These are phyloP conservation scores for Pseudopediastrum boryanum DNA, from an alignment of 139 green algal genomes.

Conservation along the genomic window DNA sequence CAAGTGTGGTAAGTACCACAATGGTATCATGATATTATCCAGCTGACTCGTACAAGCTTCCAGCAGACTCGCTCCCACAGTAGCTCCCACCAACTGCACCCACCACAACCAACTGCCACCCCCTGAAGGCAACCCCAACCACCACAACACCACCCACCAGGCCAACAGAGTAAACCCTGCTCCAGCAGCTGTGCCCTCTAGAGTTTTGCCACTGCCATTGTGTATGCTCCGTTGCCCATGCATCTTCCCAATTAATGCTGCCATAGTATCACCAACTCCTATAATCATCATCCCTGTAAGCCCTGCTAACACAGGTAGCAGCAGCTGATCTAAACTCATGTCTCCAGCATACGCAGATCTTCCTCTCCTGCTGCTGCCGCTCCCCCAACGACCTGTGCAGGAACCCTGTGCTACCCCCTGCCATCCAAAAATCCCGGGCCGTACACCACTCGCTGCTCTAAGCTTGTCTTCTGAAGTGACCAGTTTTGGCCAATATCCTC, in stretches of 20 bases:
- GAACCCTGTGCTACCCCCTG: neutral
- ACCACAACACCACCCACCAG: conserved; percentile 49
- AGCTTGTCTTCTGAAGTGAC: neutral
- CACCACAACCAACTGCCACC: conserved; percentile 14
- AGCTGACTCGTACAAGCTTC: conserved; percentile 81
- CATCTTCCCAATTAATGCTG: conserved; percentile 57
- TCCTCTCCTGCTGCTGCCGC: neutral
- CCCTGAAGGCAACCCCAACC: conserved; percentile 21
- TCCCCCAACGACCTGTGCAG: neutral
- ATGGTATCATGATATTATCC: conserved; percentile 82
- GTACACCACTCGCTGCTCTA: neutral
- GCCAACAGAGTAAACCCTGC: conserved; percentile 47
- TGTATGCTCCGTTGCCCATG: conserved; percentile 45
- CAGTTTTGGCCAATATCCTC: neutral
- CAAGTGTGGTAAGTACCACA: conserved; percentile 57
- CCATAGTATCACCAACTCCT: conserved; percentile 65
- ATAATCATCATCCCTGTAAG: conserved; percentile 70
- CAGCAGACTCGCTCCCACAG: conserved; percentile 61
- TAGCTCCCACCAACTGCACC: conserved; percentile 44
- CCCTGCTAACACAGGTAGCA: conserved; percentile 31
- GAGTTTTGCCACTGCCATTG: conserved; percentile 65
- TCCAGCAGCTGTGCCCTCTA: conserved; percentile 72
- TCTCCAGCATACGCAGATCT: neutral
- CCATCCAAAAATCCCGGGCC: neutral
- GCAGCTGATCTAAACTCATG: neutral